Percentiles rank a stretch among this genome's conserved stretches.
Evolutionary conservation across 805 yeast genomes (phyloP).

Genomic region (Kuraishia piskuri): DNA sequence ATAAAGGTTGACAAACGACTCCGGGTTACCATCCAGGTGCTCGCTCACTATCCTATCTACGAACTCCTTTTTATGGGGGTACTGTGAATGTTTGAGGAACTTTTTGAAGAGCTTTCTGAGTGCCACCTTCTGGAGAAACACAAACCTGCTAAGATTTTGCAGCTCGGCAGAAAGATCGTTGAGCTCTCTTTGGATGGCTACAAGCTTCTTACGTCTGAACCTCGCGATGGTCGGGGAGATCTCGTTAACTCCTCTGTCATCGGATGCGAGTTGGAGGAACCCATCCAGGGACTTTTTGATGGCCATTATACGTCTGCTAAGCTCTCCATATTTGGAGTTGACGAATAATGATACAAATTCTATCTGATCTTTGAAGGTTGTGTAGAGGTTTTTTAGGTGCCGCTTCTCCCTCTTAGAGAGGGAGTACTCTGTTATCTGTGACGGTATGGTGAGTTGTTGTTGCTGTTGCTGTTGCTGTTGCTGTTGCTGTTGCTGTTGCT

Average conservation of each 20-base stretch:
- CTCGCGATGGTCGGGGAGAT: slow-evolving; percentile 7
- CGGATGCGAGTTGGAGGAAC: slow-evolving; percentile 12
- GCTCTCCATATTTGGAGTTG: slow-evolving; percentile 59
- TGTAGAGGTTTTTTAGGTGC: slow-evolving; percentile 24
- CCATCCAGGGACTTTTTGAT: slow-evolving; percentile 16
- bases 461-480: slow-evolving; percentile 3
- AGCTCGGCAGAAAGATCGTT: slow-evolving; percentile 38
- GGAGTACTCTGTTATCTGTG: not conserved
- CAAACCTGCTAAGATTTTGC: slow-evolving; percentile 61
- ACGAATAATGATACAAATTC: slow-evolving; percentile 57
- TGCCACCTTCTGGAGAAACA: slow-evolving; percentile 66
- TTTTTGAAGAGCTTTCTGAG: slow-evolving; percentile 69
- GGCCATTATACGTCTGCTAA: slow-evolving; percentile 36
- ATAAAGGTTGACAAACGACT: slow-evolving; percentile 54
- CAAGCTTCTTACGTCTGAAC: slow-evolving; percentile 14
- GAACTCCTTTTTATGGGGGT: slow-evolving; percentile 21
- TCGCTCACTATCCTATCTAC: slow-evolving; percentile 21
- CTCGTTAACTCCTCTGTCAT: not conserved
- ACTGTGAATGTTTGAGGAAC: slow-evolving; percentile 37
- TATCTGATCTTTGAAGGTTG: slow-evolving; percentile 47
- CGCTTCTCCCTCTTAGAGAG: slow-evolving; percentile 4
- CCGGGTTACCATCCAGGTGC: slow-evolving; percentile 27
- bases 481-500: slow-evolving; percentile 10
- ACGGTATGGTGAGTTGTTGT: not conserved
- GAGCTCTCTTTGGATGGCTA: slow-evolving; percentile 25